Percentiles rank a stretch among this genome's conserved stretches.
Evolutionary conservation across 2,329 filamentous ascomycete genomes (phyloP).

Genomic region (Cordyceps cicadae): DNA sequence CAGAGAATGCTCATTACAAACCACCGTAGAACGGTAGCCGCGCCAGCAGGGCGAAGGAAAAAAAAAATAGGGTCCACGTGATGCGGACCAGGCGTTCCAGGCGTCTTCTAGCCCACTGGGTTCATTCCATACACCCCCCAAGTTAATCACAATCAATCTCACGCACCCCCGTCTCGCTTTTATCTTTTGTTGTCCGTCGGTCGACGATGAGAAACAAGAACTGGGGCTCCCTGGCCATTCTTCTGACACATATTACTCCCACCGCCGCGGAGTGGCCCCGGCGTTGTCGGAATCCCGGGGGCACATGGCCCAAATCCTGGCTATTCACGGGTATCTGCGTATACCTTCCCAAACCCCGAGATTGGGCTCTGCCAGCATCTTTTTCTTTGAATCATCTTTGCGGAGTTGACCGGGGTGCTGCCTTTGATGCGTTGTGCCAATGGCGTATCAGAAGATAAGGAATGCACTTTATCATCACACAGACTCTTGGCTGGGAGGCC

Average conservation of each 20-base stretch:
- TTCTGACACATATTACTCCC: conserved; percentile 9
- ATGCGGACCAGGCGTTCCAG: conserved; percentile 8
- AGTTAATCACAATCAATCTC: neutral
- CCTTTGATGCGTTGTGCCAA: neutral
- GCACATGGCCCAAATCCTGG: neutral
- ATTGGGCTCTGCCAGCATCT: neutral
- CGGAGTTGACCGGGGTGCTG: neutral
- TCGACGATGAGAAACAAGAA: neutral
- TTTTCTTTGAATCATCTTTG: neutral
- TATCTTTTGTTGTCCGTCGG: neutral
- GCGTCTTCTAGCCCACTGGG: conserved; percentile 2
- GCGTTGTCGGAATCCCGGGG: conserved; percentile 4
- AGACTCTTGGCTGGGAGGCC: neutral
- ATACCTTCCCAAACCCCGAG: neutral
- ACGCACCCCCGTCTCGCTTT: neutral
- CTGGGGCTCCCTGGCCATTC: neutral
- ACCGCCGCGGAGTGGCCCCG: neutral
- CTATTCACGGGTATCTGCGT: neutral
- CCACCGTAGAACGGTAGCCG: neutral
- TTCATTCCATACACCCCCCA: neutral
- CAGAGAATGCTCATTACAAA: conserved; percentile 1
- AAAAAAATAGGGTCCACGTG: conserved; percentile 4
- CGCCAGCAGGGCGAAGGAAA: neutral
- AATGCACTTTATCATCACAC: neutral
- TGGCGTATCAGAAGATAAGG: neutral